A percentile compares a stretch with the other conserved stretches of the same genome.
These are phyloP conservation scores for Podospora fimiseda DNA, from an alignment of 495 filamentous ascomycete species.

Conservation along the genomic window DNA sequence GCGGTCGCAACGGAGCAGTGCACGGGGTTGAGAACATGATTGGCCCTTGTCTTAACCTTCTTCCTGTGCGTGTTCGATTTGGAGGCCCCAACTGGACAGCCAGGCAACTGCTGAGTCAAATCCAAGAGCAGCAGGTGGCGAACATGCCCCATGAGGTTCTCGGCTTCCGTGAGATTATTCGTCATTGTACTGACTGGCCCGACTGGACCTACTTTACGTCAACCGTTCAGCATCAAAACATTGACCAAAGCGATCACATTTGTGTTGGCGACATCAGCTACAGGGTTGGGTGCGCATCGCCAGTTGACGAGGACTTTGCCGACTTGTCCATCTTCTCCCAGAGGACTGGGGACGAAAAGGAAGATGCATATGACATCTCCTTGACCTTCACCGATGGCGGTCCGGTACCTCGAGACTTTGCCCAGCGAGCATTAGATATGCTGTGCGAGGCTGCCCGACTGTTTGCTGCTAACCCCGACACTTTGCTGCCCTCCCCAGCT, in stretches of 20 bases:
- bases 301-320: constrained; percentile 15
- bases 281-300: constrained; percentile 13
- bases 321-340: constrained; percentile 18
- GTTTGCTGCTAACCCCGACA: constrained; percentile 11
- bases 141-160: constrained; percentile 38
- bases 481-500: constrained; percentile 1
- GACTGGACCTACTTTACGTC: constrained; percentile 21
- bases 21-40: constrained; percentile 46
- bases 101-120: constrained; percentile 43
- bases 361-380: constrained; percentile 15
- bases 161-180: constrained; percentile 54
- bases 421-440: constrained; percentile 15
- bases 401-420: constrained; percentile 13
- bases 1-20: constrained; percentile 50
- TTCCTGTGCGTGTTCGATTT: constrained; percentile 52
- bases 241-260: constrained; percentile 12
- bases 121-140: constrained; percentile 55
- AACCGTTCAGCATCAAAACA: constrained; percentile 27
- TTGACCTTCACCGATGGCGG: constrained; percentile 17
- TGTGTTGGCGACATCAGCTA: constrained; percentile 12
- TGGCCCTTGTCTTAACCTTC: constrained; percentile 49
- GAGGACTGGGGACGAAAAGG: not conserved
- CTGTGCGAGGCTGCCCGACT: constrained; percentile 11
- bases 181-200: constrained; percentile 55
- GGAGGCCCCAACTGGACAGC: constrained; percentile 11